Percentiles rank a stretch among this genome's conserved stretches.
phyloP scores from a whole-genome alignment of 1,284 basidiomycete genomes.

The Limonomyces culmigenus region DNA sequence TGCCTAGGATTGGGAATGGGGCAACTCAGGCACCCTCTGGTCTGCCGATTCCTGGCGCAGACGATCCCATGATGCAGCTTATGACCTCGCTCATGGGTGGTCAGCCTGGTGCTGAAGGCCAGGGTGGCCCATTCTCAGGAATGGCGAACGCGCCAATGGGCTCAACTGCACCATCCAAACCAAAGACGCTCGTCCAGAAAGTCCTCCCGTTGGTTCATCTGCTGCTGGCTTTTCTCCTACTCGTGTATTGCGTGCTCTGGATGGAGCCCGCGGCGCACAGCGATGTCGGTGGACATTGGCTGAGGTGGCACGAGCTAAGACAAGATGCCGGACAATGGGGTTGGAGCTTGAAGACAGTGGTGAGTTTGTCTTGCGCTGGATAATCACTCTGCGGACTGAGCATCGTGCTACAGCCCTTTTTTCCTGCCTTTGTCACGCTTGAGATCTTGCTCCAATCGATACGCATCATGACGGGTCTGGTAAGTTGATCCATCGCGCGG shows the following conservation, averaged over 20 bases:
- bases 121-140: background rate
- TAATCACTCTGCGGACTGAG: background rate
- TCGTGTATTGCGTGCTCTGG: constrained; percentile 53
- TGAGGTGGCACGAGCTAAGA: background rate
- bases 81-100: background rate
- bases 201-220: constrained; percentile 49
- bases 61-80: too few species aligned
- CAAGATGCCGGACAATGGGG: too few species aligned
- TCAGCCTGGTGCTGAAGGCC: background rate
- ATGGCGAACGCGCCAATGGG: background rate
- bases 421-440: constrained; percentile 60
- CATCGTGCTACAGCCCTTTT: constrained; percentile 40
- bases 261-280: constrained; percentile 34
- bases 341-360: background rate
- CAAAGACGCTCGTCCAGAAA: constrained; percentile 33
- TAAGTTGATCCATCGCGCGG: too few species aligned
- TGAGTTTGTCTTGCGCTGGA: background rate
- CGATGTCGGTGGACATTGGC: constrained; percentile 8
- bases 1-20: too few species aligned
- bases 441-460: constrained; percentile 52
- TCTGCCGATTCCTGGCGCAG: too few species aligned
- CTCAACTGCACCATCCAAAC: constrained; percentile 11
- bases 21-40: too few species aligned
- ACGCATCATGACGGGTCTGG: constrained; percentile 49
- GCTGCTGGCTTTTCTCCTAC: constrained; percentile 38